phyloP scores from a whole-genome alignment of 164 flowering plant species.

The Annona squamosa region DNA sequence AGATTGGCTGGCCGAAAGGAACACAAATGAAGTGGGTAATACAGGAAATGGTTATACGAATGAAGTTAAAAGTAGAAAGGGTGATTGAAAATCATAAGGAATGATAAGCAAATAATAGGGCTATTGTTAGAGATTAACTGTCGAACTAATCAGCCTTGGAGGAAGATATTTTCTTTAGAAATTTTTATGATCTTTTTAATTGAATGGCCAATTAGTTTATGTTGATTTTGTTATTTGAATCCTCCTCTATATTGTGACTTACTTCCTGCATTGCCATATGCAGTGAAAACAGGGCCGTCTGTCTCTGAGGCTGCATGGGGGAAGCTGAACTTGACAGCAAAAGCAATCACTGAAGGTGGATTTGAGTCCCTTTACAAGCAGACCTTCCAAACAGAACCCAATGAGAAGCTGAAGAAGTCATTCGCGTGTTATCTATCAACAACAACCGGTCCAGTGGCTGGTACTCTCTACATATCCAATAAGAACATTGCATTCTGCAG shows the following conservation, averaged over 20 bases:
- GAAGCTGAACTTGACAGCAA: conserved; percentile 47
- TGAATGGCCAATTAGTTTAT: neutral
- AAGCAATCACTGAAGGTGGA: conserved; percentile 51
- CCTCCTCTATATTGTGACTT: neutral
- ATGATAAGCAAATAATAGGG: no score
- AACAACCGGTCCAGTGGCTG: conserved; percentile 61
- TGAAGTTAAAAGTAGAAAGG: no score
- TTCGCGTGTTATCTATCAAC: conserved; percentile 70
- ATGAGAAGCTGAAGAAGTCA: conserved; percentile 50
- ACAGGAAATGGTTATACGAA: no score
- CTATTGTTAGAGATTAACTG: neutral
- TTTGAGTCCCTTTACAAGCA: conserved; percentile 52
- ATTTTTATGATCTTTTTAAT: neutral
- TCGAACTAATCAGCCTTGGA: no score
- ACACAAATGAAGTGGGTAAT: no score
- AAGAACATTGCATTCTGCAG: conserved; percentile 50
- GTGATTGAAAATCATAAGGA: no score
- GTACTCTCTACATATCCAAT: conserved; percentile 55
- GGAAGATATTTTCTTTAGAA: neutral
- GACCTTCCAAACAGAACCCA: conserved; percentile 30
- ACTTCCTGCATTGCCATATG: neutral
- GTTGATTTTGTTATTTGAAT: neutral
- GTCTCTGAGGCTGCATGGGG: conserved; percentile 54
- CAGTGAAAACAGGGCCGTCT: conserved; percentile 54
- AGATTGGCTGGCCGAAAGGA: no score